Base-by-base conservation (phyloP, 306 rosid species). In the Phaseolus lunatus region DNA sequence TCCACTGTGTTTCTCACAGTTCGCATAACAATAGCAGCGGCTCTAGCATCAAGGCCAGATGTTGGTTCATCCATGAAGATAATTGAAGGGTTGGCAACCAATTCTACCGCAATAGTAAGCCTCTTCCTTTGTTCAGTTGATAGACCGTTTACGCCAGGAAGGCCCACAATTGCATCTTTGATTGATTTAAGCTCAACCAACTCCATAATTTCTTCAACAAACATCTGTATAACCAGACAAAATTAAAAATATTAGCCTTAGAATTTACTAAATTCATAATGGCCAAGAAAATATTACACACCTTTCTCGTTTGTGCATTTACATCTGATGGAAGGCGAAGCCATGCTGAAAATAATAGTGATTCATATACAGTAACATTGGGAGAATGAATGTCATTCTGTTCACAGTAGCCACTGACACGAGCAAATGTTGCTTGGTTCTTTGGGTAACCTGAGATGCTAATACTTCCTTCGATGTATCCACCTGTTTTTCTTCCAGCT, bases 401-500 rank as follows among this genome's bases (percentile, higher is more conserved):
- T 71, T 89, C 92, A 5, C 92, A 89, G 53, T 89, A 86, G 19
- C 89, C 92, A 0, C 89, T 82, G 43, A 89, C 77, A 45, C 87
- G 85, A 68, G 89, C 84, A 44, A 85, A 89, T 68, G 90, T 74
- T 44, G 76, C 67, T 79, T 89, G 93, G 58, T 86, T 88, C 87
- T 89, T 89, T 33, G 86, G 86, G 23, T 82, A 80, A 77, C 90
- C 92, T 16, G 86, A 88, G 43, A 89, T 75, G 79, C 77, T 85
- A n/a, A 89, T 85, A 72, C 65, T 89, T 63, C 93, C 90, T 78
- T 89, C 83, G 19, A 87, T 85, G 35, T 53, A 52, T 12, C 93
- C 93, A 31, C 83, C 78, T 1, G 90, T 89, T 81, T 89, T 89
- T 70, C 93, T 85, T 73, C 90, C 93, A 5, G 93, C 89, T 43